Conservation (phyloP, 1,284 basidiomycete species). For the Rhodotorula sp. region DNA sequence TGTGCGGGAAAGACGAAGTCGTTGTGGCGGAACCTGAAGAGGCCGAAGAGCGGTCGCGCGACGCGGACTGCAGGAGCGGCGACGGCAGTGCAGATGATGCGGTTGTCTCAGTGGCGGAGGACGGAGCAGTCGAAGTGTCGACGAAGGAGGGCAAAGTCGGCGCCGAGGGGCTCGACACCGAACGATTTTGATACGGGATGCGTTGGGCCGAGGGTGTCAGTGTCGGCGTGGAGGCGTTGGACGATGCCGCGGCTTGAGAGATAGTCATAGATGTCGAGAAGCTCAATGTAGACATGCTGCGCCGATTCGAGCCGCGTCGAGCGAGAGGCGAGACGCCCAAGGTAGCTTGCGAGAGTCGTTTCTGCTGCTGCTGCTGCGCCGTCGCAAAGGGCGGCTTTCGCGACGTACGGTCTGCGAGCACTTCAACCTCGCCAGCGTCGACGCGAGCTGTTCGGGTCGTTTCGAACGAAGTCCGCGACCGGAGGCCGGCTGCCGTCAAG, state of each 20-base stretch:
- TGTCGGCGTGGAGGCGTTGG: not conserved
- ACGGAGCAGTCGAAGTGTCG: not conserved
- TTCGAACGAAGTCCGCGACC: not conserved
- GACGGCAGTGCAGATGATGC: constrained; percentile 4
- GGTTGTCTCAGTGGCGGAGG: constrained; percentile 1
- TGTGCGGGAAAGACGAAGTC: constrained; percentile 27
- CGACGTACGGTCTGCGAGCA: constrained; percentile 8
- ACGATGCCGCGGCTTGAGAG: constrained; percentile 3
- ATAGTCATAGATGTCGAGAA: constrained; percentile 20
- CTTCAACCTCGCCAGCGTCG: constrained; percentile 23
- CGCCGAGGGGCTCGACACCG: constrained; percentile 27
- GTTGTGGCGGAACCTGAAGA: constrained; percentile 22
- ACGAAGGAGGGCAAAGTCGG: constrained; percentile 1
- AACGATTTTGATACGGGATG: constrained; percentile 16
- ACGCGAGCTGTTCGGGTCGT: not conserved
- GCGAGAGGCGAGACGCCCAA: constrained; percentile 8
- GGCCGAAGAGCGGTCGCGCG: constrained; percentile 26
- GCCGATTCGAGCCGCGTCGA: constrained; percentile 21
- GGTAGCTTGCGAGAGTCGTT: not conserved
- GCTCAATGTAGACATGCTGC: constrained; percentile 28
- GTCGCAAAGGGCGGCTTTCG: constrained; percentile 2
- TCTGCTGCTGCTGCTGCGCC: constrained; percentile 1
- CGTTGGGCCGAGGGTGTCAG: constrained; percentile 10
- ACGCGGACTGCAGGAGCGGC: not conserved
- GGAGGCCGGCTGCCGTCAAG: not conserved